A percentile compares a stretch with the other conserved stretches of the same genome.
phyloP scores from a whole-genome alignment of 1,284 basidiomycete species.

The Puccinia polysora region DNA sequence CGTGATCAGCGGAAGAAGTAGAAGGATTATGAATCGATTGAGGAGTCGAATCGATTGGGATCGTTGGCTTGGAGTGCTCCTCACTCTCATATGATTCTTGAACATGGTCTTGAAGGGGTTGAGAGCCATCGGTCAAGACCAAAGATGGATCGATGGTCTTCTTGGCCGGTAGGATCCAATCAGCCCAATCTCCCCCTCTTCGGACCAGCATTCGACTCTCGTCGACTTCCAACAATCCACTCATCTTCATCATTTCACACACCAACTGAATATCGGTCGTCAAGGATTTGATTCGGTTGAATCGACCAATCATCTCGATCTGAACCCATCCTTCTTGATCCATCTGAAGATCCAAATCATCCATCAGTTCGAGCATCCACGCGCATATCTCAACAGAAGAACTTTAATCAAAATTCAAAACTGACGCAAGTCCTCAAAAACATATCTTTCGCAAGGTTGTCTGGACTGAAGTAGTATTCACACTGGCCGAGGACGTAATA shows the following conservation, averaged over 20 bases:
- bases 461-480: constrained; percentile 30
- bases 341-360: constrained; percentile 62
- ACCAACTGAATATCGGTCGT: constrained; percentile 67
- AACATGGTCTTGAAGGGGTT: background rate
- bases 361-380: background rate
- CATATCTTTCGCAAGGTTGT: constrained; percentile 14
- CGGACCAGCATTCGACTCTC: constrained; percentile 54
- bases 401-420: background rate
- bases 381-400: background rate
- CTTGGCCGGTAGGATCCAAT: background rate
- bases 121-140: background rate
- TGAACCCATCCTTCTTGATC: constrained; percentile 81
- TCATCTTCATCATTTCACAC: constrained; percentile 66
- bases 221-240: constrained; percentile 68
- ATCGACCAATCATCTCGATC: constrained; percentile 72
- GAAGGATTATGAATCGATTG: background rate
- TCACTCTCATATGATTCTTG: background rate
- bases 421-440: constrained; percentile 18
- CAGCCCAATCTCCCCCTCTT: constrained; percentile 24
- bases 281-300: constrained; percentile 72
- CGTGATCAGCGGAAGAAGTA: background rate
- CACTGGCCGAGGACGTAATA: constrained; percentile 27
- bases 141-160: background rate
- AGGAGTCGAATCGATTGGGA: background rate
- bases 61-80: background rate